Percentiles rank a stretch among this genome's conserved stretches.
phyloP scores from a whole-genome alignment of 495 filamentous ascomycete genomes.

The Aspergillus sclerotiicarbonarius region DNA sequence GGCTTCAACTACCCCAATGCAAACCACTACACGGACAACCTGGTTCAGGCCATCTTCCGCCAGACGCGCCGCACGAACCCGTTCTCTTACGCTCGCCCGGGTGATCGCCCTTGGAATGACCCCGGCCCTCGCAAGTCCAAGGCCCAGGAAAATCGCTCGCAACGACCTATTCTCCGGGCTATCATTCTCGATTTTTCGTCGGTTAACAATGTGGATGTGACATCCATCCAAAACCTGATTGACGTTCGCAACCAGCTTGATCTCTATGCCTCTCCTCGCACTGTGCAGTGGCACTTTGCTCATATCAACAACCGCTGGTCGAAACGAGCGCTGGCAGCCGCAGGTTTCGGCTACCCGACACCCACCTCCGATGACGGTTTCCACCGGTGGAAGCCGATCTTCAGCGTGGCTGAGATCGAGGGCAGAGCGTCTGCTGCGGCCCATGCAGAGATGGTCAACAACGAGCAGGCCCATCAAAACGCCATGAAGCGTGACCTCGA shows the following conservation, averaged over 20 bases:
- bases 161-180: conserved; percentile 77
- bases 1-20: conserved; percentile 97
- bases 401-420: conserved; percentile 87
- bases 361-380: conserved; percentile 55
- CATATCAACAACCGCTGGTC: conserved; percentile 97
- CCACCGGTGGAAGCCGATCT: conserved; percentile 91
- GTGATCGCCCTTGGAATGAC: conserved; percentile 96
- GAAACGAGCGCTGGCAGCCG: conserved; percentile 87
- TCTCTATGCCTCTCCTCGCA: conserved; percentile 75
- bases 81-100: conserved; percentile 56
- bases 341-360: conserved; percentile 87
- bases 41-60: conserved; percentile 71
- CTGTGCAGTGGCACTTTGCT: conserved; percentile 94
- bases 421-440: conserved; percentile 66
- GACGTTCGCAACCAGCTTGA: conserved; percentile 98
- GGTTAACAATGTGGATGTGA: conserved; percentile 95
- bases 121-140: conserved; percentile 71
- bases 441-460: conserved; percentile 55
- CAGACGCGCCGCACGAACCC: conserved; percentile 76
- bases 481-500: conserved; percentile 41
- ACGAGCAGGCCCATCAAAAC: conserved; percentile 44
- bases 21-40: conserved; percentile 81
- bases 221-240: conserved; percentile 91
- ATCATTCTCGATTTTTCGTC: conserved; percentile 94
- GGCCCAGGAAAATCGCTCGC: conserved; percentile 43